Evolutionary conservation across 768 basidiomycete genomes (phyloP).

Genomic region (Boletus coccyginus): DNA sequence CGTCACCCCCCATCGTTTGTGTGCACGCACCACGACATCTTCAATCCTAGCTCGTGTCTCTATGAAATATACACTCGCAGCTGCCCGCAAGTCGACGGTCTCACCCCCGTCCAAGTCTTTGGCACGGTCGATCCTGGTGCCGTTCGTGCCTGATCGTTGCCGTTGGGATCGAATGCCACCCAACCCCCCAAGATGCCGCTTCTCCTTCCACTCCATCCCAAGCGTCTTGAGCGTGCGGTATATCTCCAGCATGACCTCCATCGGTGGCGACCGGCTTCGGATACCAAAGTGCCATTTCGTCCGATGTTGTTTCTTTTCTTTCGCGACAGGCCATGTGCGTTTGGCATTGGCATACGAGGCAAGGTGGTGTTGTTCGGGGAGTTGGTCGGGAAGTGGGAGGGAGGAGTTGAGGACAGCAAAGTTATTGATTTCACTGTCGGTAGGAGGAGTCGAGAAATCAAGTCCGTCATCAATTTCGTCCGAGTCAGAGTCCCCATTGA

Average conservation of each 20-base stretch:
- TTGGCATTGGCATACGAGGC: slow-evolving; percentile 59
- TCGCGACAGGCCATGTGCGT: slow-evolving; percentile 41
- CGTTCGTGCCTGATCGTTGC: slow-evolving; percentile 32
- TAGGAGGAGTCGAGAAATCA: slow-evolving; percentile 44
- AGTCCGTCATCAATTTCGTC: slow-evolving; percentile 59
- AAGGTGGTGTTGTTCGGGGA: slow-evolving; percentile 67
- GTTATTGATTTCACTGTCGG: slow-evolving; percentile 46
- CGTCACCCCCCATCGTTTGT: background rate
- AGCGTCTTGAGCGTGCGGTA: slow-evolving; percentile 87
- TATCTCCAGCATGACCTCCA: slow-evolving; percentile 99
- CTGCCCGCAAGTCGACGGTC: slow-evolving; percentile 60
- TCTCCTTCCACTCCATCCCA: slow-evolving; percentile 98
- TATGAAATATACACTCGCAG: slow-evolving; percentile 85
- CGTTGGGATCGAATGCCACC: slow-evolving; percentile 45
- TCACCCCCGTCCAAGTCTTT: slow-evolving; percentile 59
- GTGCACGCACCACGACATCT: slow-evolving; percentile 77
- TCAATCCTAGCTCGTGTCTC: slow-evolving; percentile 89
- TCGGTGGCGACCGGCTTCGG: slow-evolving; percentile 87
- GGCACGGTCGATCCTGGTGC: slow-evolving; percentile 58
- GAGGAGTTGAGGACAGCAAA: slow-evolving; percentile 91
- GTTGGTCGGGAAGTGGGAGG: slow-evolving; percentile 67
- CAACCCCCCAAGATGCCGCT: slow-evolving; percentile 71
- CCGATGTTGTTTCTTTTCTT: slow-evolving; percentile 69
- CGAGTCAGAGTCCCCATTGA: slow-evolving; percentile 40
- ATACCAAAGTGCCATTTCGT: slow-evolving; percentile 99